Base-by-base conservation (phyloP, 2,329 filamentous ascomycete species). In the Aspergillus sergii region DNA sequence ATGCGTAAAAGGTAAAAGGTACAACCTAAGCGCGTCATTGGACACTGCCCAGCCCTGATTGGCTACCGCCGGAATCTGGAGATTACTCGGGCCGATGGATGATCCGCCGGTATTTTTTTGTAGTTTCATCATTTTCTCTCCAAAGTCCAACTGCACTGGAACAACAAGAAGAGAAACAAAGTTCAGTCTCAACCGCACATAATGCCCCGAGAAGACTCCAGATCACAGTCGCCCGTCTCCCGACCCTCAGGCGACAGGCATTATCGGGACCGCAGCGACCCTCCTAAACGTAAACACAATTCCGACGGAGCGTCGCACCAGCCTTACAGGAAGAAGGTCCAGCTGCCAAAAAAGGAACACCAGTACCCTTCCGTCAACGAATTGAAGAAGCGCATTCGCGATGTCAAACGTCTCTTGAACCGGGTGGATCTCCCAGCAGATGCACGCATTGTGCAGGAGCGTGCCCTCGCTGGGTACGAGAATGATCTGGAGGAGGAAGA, bases 371-470 rank as follows among this genome's bases (percentile, higher is more conserved):
- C 78, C 16, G 67, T 83, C 59, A 83, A 83, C 69, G 81, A 84
- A 16, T 76, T 87, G 61, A 88, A 87, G 69, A 80, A 78, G 64
- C 82, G 83, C 28, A 86, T 88, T 64, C 84, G 86, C 46, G 82
- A 86, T 68, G 75, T 87, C 43, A 83, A 79, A 64, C 82, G 86
- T 10, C 77, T 86, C 0, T 80, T 88, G 34, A 78, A 79, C 28
- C 80, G 72, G 48, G 61, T 78, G 19, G 79, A 82, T 43, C 77
- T 89, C 60, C 83, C 86, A 2, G 83, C 85, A 26, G 83, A 85
- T 67, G 79, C 85, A 21, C 81, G 85, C 39, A 79, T 87, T 41
- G 81, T 86, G 63, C 85, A 87, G 68, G 87, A 89, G 73, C 82
- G 87, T 51, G 87, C 87, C 56, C 72, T 89, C 28, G 80, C 80